Evolutionary conservation across 805 yeast genomes (phyloP), one percentile per base, ranked within the genome.

Genomic region (Ogataea salicorniae): DNA sequence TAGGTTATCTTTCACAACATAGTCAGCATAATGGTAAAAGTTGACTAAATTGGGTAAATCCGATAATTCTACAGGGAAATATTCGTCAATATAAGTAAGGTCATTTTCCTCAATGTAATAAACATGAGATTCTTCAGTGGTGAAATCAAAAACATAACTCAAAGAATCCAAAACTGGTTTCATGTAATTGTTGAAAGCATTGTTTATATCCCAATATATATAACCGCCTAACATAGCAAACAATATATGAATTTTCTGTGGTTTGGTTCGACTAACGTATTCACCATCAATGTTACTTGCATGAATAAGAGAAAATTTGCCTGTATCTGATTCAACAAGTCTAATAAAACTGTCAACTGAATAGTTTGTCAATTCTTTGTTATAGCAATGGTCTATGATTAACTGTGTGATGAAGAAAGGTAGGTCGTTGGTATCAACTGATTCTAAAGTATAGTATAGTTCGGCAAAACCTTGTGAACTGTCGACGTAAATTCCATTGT

Each of bases 321-420:
- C 41, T 4, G 39, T 18, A 13, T 41, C 39, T 5, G 37, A 13
- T 23, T 43, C 41, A 17, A 47, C 13, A 4, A 50, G 17, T 45
- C 53, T 57, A 15, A 50, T 47, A 42, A 62, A 63, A 7, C 50
- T 53, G 34, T 55, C 61, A 3, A 53, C 50, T 6, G 57, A 37
- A 41, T 66, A 60, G 9, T 46, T 39, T 2, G 48, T 35, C 6
- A 67, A 35, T 38, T 67, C 71, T 2, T 55, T 63, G 5, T 43
- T 48, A 54, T 52, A 67, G 37, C 66, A 54, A 42, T 63, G 61
- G 44, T 64, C 66, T 5, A 64, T 34, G 4, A 67, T 26, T 16
- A 66, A 52, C 53, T 78, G 83, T 1, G 79, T 66, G 3, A 74
- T 52, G 44, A 66, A 74, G 53, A 66, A 78, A 3, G 83, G 83